These are phyloP conservation scores for Triticum turgidum DNA, from an alignment of 176 grass and related monocot species.

Conservation along the genomic window DNA sequence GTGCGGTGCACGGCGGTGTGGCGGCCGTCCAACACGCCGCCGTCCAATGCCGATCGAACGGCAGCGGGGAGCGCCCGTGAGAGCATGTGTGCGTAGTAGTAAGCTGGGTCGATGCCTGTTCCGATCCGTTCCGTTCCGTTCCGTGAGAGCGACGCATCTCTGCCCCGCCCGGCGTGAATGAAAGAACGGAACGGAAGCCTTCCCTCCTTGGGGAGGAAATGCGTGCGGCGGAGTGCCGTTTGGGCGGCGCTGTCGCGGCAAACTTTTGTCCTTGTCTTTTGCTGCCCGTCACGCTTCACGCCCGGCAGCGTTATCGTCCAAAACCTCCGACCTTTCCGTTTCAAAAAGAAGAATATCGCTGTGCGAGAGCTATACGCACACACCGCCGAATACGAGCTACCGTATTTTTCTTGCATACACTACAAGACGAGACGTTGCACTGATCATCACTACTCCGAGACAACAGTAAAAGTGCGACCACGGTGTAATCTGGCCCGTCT, in stretches of 20 bases:
- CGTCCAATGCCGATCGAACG: background rate
- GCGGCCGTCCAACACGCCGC: background rate
- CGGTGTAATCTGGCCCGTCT: too few species aligned
- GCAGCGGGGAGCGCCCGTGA: background rate
- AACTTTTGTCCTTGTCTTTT: background rate
- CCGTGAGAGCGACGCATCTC: slow-evolving; percentile 5
- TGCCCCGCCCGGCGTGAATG: background rate
- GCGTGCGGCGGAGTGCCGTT: background rate
- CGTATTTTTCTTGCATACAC: too few species aligned
- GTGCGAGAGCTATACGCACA: too few species aligned
- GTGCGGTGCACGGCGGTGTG: background rate
- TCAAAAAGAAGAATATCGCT: too few species aligned
- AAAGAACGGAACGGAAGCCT: background rate
- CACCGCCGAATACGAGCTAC: too few species aligned
- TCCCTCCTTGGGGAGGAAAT: background rate
- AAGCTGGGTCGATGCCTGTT: background rate
- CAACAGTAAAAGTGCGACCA: too few species aligned
- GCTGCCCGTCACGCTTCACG: background rate
- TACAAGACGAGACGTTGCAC: too few species aligned
- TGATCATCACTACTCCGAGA: too few species aligned
- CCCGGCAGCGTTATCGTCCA: too few species aligned
- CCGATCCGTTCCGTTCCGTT: background rate
- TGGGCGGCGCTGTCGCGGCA: slow-evolving; percentile 15
- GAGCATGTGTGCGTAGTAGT: background rate
- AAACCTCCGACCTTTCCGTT: too few species aligned